Evolutionary conservation across 495 filamentous ascomycete species (phyloP).

Genomic region (Haplographium delicatum): DNA sequence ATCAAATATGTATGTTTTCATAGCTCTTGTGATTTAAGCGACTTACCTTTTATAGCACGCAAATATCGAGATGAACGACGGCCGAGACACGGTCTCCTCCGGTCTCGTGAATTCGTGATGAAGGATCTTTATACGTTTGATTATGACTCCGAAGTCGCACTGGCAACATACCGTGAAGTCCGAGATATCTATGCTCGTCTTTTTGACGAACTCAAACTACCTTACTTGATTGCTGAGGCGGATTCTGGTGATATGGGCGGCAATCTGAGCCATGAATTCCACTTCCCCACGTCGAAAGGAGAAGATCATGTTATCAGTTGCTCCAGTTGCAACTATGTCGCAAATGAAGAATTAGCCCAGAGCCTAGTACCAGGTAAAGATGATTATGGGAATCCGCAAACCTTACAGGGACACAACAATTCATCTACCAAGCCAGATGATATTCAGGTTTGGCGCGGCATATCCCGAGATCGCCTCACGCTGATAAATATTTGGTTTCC

Average conservation of each 20-base stretch:
- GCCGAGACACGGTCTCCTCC: constrained; percentile 80
- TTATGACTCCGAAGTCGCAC: constrained; percentile 53
- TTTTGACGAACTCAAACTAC: constrained; percentile 79
- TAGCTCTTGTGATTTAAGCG: background rate
- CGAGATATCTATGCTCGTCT: constrained; percentile 63
- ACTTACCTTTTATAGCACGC: constrained; percentile 48
- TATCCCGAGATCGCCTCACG: constrained; percentile 62
- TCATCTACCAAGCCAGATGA: background rate
- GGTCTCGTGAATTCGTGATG: constrained; percentile 94
- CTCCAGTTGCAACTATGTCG: constrained; percentile 63
- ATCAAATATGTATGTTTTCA: constrained; percentile 69
- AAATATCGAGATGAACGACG: constrained; percentile 93
- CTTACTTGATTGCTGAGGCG: constrained; percentile 78
- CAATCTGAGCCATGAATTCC: constrained; percentile 88
- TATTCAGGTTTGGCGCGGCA: constrained; percentile 54
- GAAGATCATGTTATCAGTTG: constrained; percentile 85
- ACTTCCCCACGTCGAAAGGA: constrained; percentile 72
- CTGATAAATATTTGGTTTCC: constrained; percentile 67
- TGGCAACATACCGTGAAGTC: constrained; percentile 72
- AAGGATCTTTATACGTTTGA: constrained; percentile 99
- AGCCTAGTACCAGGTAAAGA: constrained; percentile 14
- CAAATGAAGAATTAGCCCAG: constrained; percentile 78
- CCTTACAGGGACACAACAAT: background rate
- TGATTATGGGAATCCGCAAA: background rate
- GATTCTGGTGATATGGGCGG: constrained; percentile 97